Base-by-base conservation (phyloP, 371 early-diverging fungal genomes). In the Ecytonucleospora hepatopenaei region DNA sequence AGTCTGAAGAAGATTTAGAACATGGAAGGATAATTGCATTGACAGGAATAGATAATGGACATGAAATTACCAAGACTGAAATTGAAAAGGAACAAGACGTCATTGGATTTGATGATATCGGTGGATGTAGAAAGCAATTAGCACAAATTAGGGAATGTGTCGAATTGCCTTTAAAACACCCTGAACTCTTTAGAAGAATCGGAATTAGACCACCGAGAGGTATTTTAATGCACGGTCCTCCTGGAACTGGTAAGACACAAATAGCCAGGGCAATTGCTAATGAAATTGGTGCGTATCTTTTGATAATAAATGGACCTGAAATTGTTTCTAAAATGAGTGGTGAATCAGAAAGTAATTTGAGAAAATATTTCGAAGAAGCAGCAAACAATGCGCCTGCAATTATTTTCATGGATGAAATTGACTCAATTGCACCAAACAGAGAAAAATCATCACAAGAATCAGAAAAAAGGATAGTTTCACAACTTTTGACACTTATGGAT, bases 291-390 rank as follows among this genome's bases (percentile, higher is more conserved):
- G 90, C 92, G 26, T 90, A 90, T 86, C 89, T 94, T 82, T 91
- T 90, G 84, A 79, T 90, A 63, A 93, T 97, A 80, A 94, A 94
- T 78, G 96, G 94, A 51, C 94, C 97, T 64, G 94, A 95, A 73
- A 91, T 98, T 74, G 92, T 96, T 94, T 90, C 90, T 65, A 96
- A 96, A 83, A 93, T 95, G 91, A 90, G 93, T 53, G 97, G 98
- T 76, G 96, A 94, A 76, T 88, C 89, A 69, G 96, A 94, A 80
- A 88, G 88, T 73, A 95, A 95, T 82, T 78, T 98, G 67, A 86
- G 95, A 70, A 93, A 94, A 81, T 92, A 91, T 0, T 98, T 98
- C 69, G 93, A 96, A 72, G 94, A 94, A 79, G 97, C 97, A 33
- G 92, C 92, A 80, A 91, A 94, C 70, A 78, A 92, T 2, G 80